Evolutionary conservation across 1,284 basidiomycete genomes (phyloP).

Genomic region (Coniferiporia sulphurascens): DNA sequence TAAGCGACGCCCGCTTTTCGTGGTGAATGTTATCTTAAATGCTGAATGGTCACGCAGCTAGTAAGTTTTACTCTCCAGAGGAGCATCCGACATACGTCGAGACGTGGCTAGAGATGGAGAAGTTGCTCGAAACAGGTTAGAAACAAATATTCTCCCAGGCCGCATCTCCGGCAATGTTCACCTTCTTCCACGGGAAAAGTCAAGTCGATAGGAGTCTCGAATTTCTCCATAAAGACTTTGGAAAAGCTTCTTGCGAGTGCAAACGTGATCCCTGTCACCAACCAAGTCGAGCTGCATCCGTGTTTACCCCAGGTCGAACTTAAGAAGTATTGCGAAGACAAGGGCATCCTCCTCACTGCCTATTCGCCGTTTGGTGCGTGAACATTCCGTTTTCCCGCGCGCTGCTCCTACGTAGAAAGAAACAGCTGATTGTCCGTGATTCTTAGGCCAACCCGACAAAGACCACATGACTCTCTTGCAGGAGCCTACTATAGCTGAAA

Average conservation of each 20-base stretch:
- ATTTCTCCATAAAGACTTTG: conserved; percentile 42
- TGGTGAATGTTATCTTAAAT: conserved; percentile 10
- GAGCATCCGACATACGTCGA: conserved; percentile 38
- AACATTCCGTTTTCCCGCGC: background rate
- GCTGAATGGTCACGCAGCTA: conserved; percentile 19
- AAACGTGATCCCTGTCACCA: conserved; percentile 44
- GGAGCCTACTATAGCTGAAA: conserved; percentile 28
- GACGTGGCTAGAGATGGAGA: conserved; percentile 61
- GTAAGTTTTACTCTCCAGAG: conserved; percentile 32
- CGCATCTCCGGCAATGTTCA: too few species aligned
- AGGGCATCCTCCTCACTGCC: conserved; percentile 46
- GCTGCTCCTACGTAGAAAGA: background rate
- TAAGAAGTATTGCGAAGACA: conserved; percentile 39
- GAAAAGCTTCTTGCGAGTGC: conserved; percentile 29
- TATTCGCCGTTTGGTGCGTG: conserved; percentile 49
- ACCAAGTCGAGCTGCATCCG: conserved; percentile 48
- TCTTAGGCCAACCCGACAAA: conserved; percentile 17
- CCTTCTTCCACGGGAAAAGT: conserved; percentile 40
- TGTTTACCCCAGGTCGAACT: conserved; percentile 41
- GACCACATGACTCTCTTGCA: conserved; percentile 10
- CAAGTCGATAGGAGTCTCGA: conserved; percentile 46
- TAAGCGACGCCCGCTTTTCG: background rate
- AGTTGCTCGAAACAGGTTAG: conserved; percentile 41
- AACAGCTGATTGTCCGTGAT: background rate
- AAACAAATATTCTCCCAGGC: background rate